These are phyloP conservation scores for Trametes coccinea DNA, from an alignment of 768 basidiomycete species.

Conservation along the genomic window DNA sequence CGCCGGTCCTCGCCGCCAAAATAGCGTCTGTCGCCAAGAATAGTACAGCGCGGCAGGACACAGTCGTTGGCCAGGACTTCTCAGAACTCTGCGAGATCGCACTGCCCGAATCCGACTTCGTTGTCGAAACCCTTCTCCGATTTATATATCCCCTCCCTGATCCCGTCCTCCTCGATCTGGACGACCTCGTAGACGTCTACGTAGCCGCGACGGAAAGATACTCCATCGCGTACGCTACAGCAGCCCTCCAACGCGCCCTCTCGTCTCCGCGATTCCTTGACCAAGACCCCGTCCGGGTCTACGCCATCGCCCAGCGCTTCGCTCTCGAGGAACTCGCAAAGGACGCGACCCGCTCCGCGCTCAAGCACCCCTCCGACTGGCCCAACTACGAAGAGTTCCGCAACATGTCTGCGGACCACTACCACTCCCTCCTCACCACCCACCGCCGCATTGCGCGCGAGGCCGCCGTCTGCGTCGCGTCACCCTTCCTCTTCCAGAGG, in stretches of 20 bases:
- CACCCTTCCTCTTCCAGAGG: background rate
- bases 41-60: background rate
- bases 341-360: background rate
- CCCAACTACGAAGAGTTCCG: constrained; percentile 24
- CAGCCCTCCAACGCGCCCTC: constrained; percentile 1
- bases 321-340: background rate
- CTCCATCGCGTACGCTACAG: background rate
- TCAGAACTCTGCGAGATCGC: background rate
- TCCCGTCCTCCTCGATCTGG: constrained; percentile 14
- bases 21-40: background rate
- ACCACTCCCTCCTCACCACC: constrained; percentile 2
- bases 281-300: constrained; percentile 10
- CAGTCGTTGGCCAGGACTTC: too few species aligned
- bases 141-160: constrained; percentile 18
- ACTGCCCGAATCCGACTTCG: constrained; percentile 6
- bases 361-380: constrained; percentile 6
- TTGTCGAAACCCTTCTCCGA: constrained; percentile 16
- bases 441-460: background rate
- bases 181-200: constrained; percentile 13
- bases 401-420: constrained; percentile 21
- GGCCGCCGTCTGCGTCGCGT: background rate
- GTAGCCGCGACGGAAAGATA: constrained; percentile 13
- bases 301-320: constrained; percentile 13
- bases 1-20: background rate
- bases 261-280: constrained; percentile 6